These are phyloP conservation scores for Lentinula boryana DNA, from an alignment of 768 basidiomycete genomes.

Conservation along the genomic window DNA sequence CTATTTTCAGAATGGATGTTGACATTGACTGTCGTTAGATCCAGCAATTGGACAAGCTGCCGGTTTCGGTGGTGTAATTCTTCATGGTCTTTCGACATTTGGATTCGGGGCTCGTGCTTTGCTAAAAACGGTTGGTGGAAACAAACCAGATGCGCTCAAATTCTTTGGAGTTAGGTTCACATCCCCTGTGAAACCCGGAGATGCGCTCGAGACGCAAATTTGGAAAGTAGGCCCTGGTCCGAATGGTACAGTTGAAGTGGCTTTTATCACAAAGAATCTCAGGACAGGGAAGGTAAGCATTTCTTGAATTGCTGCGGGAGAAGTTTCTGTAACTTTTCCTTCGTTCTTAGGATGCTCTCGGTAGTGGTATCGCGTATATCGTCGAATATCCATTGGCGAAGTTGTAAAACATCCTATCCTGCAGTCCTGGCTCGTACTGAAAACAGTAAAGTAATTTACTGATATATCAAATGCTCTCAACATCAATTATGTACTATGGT, in stretches of 20 bases:
- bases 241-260: constrained; percentile 50
- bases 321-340: not conserved
- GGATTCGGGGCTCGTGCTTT: constrained; percentile 80
- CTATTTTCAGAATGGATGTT: not conserved
- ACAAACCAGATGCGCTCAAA: constrained; percentile 56
- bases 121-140: constrained; percentile 54
- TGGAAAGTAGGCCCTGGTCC: constrained; percentile 74
- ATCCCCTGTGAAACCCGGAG: constrained; percentile 78
- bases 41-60: constrained; percentile 63
- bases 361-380: constrained; percentile 60
- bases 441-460: too few species aligned
- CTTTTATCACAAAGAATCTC: constrained; percentile 58
- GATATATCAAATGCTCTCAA: too few species aligned
- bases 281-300: constrained; percentile 49
- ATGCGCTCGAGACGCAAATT: constrained; percentile 68
- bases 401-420: not conserved
- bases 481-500: too few species aligned
- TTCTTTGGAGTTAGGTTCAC: constrained; percentile 76
- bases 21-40: constrained; percentile 34
- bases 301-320: not conserved
- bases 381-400: constrained; percentile 42
- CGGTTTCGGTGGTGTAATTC: constrained; percentile 81
- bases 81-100: constrained; percentile 79
- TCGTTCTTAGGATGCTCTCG: constrained; percentile 39
- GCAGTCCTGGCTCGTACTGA: too few species aligned